Base-by-base conservation (phyloP, 2,329 filamentous ascomycete genomes). In the Camillea tinctor region DNA sequence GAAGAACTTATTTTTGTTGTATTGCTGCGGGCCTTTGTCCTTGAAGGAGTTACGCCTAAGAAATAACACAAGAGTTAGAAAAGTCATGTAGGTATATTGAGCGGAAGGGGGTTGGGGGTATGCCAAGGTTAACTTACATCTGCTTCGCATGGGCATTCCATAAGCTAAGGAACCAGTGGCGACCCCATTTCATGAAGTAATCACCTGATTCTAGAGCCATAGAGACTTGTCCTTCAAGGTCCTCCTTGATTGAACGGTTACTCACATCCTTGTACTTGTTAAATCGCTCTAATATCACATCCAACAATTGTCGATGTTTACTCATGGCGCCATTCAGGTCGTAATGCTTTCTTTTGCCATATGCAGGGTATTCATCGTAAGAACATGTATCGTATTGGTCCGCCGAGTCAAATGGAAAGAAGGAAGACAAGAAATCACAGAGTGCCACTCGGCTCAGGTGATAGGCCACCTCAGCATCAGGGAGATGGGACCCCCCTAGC, bases 41-140 rank as follows among this genome's bases (percentile, higher is more conserved):
- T 87, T 86, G 79, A 87, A 88, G 0, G 81, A 82, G 68, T 86
- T 87, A 74, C 85, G 86, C 9, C 68, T 71, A 13, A 50, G 36
- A 17, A 24, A 55, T 19, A 22, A n/a, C 1, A 2, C 11, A 22
- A 6, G 36, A 30, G 19, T 40, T 20, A 30, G 22, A 21, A 17
- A 22, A 23, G 7, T 44, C 4, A 15, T n/a, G 36, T 44, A n/a
- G 17, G 3, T 2, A n/a, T n/a, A 17, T 7, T 9, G 13, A 9
- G 26, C 26, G 22, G 11, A 51, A n/a, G 54, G 30, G 48, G 19
- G 21, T 19, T 20, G 13, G 26, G 24, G 49, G 57, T 30, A 61
- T 52, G 15, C 8, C 7, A n/a, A n/a, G 13, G 15, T 1, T 36
- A n/a, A 62, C 66, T 36, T 64, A 70, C 69, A 82, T 72, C 70